Percentiles rank a stretch among this genome's conserved stretches.
phyloP scores from a whole-genome alignment of 306 rosid genomes.

The Casuarina cunninghamiana region DNA sequence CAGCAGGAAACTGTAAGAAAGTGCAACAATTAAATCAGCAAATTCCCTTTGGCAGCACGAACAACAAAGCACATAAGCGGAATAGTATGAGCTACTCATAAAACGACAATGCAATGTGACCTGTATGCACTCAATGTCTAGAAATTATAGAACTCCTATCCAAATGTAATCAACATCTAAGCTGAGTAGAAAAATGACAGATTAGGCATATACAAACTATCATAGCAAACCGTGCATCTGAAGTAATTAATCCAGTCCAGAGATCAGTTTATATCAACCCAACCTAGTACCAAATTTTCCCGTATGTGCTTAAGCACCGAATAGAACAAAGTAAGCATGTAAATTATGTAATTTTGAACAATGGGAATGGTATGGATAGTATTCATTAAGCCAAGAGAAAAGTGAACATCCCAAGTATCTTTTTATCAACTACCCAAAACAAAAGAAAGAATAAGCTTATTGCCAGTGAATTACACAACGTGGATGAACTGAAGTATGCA shows the following conservation, averaged over 20 bases:
- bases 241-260: neutral
- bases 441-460: neutral
- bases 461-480: neutral
- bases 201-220: neutral
- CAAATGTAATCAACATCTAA: neutral
- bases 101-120: neutral
- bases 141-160: slow-evolving; percentile 2
- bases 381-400: neutral
- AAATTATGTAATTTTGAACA: neutral
- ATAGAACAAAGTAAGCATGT: neutral
- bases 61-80: slow-evolving; percentile 1
- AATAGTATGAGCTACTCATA: neutral
- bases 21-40: neutral
- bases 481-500: neutral
- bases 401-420: neutral
- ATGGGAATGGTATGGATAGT: neutral
- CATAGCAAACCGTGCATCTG: neutral
- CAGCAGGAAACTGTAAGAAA: slow-evolving; percentile 73
- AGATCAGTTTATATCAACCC: neutral
- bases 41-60: neutral
- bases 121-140: slow-evolving; percentile 1
- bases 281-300: neutral
- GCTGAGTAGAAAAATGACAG: neutral
- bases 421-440: neutral
- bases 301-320: neutral